Evolutionary conservation across 441 rosid genomes (phyloP), one percentile per base, ranked within the genome.

Genomic region (Pelargonium citronellum): DNA sequence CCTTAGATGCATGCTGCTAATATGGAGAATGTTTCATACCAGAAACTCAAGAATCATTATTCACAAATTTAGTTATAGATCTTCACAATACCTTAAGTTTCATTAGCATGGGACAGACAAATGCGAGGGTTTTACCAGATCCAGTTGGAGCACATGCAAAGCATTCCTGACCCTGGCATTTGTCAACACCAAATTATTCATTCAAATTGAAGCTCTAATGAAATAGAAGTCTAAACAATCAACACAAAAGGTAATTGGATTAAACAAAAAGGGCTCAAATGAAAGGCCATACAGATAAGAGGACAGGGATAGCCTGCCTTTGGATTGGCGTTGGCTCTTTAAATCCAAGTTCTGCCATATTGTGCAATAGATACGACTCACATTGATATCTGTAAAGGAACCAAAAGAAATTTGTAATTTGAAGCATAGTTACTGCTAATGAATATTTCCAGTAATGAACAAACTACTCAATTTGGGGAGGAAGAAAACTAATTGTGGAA

Each of bases 81-180:
- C 15, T n/a, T 43, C 64, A 71, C 7, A 64, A 67, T 72, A 90
- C 98, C 98, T 89, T 85, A 68, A 93, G 92, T 84, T 88, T 93
- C 77, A 93, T 85, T 44, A 93, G 88, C 89, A 93, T 89, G 71
- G 98, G 97, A 63, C 87, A 89, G 5, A 93, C 79, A 85, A 91
- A 93, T 70, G 95, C 93, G 78, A 91, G 76, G 67, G 97, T 91
- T 77, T 93, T 91, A 51, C 98, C 97, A 43, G 98, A 91, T 69
- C 98, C 98, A 71, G 98, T 93, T 47, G 97, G 97, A 60, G 98
- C 98, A 80, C 93, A 89, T 15, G 93, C 95, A 73, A 93, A 91
- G 82, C 97, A 93, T 80, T 91, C 97, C 70, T 91, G 91, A 60
- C 83, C 97, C 98, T 94, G 66, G 10, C 13, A 49, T 34, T 34